phyloP scores from a whole-genome alignment of 768 basidiomycete genomes.

The Russula griseocarnosa region DNA sequence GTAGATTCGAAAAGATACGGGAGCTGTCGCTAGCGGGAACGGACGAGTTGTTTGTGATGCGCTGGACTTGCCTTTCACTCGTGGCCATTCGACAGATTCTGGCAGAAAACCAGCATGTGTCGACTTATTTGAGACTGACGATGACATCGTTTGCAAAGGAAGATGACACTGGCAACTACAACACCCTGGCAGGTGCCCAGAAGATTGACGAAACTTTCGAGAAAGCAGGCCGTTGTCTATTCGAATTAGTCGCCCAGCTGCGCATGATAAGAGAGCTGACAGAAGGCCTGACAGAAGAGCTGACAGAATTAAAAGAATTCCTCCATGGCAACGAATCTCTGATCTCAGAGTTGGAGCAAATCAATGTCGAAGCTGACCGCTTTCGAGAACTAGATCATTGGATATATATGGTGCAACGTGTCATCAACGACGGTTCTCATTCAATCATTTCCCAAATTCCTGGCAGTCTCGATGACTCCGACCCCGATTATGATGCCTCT shows the following conservation, averaged over 20 bases:
- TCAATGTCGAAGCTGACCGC: neutral
- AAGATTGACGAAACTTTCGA: neutral
- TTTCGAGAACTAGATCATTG: neutral
- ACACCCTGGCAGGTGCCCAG: neutral
- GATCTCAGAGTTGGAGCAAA: slow-evolving; percentile 1
- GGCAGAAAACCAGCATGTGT: neutral
- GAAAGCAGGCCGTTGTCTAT: neutral
- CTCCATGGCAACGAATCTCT: neutral
- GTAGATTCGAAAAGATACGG: neutral
- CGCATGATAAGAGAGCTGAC: neutral
- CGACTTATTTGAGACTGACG: too few relatives aligned
- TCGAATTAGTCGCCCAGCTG: neutral
- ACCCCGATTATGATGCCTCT: neutral
- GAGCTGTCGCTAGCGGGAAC: neutral
- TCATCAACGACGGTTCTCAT: neutral
- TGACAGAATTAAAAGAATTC: neutral
- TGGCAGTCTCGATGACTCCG: neutral
- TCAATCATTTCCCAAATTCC: neutral
- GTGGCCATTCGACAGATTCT: slow-evolving; percentile 14
- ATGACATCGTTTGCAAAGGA: neutral
- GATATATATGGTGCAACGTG: neutral
- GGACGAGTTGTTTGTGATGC: neutral
- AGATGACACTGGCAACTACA: neutral
- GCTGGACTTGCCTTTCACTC: slow-evolving; percentile 25
- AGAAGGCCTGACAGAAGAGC: neutral